Percentiles rank a stretch among this genome's conserved stretches.
Conservation (phyloP, 2,329 filamentous ascomycete species). For the Metarhizium brunneum region DNA sequence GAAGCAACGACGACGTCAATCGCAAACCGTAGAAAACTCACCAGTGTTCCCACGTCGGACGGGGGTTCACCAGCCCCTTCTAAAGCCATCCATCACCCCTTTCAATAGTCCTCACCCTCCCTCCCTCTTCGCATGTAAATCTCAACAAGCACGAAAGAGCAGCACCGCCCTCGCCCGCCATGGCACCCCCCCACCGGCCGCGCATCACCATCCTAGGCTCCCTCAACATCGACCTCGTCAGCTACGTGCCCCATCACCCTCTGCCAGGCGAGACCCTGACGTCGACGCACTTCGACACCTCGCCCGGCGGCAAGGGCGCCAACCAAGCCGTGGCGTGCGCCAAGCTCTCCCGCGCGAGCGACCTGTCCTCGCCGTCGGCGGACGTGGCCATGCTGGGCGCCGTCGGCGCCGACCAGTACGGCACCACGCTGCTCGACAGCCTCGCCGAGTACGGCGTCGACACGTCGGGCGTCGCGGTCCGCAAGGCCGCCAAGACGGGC, state of each 20-base stretch:
- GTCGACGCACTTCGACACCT: constrained; percentile 65
- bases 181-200: constrained; percentile 17
- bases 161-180: not conserved
- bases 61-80: too few species aligned
- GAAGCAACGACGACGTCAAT: not conserved
- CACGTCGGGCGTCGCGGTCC: constrained; percentile 39
- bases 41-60: too few species aligned
- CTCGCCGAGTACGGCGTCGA: constrained; percentile 55
- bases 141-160: not conserved
- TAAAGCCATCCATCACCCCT: not conserved
- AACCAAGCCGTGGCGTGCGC: constrained; percentile 90
- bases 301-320: constrained; percentile 85
- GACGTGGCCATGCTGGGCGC: constrained; percentile 63
- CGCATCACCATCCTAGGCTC: constrained; percentile 81
- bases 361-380: constrained; percentile 16
- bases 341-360: constrained; percentile 57
- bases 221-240: constrained; percentile 89
- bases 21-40: too few species aligned
- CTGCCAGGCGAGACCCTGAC: constrained; percentile 81
- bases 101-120: not conserved
- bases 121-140: not conserved
- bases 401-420: constrained; percentile 62
- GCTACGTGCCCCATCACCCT: constrained; percentile 76
- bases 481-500: constrained; percentile 46
- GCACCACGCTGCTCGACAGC: constrained; percentile 45